Evolutionary conservation across 192 early-diverging fungal species (phyloP).

Genomic region (Diversispora epigaea): DNA sequence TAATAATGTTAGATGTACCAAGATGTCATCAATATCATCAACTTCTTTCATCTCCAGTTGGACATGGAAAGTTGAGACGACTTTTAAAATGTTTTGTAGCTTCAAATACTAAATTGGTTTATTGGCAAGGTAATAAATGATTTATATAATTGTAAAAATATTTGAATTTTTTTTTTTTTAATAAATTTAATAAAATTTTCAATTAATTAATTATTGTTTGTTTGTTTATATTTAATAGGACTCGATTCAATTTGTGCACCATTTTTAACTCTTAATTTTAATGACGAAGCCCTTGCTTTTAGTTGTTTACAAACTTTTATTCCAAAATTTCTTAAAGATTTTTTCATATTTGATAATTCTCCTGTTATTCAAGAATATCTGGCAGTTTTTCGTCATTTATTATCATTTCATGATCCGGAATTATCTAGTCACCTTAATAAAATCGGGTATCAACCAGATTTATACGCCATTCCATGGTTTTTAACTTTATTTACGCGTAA

Average conservation of each 20-base stretch:
- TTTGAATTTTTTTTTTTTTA: neutral
- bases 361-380: slow-evolving; percentile 70
- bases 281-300: slow-evolving; percentile 73
- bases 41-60: slow-evolving; percentile 57
- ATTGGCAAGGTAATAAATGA: slow-evolving; percentile 70
- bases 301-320: slow-evolving; percentile 64
- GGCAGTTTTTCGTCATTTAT: slow-evolving; percentile 61
- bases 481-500: slow-evolving; percentile 81
- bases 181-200: too few relatives aligned
- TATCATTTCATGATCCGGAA: slow-evolving; percentile 74
- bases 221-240: slow-evolving; percentile 42
- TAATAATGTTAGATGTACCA: slow-evolving; percentile 52
- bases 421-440: slow-evolving; percentile 60
- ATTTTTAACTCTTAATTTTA: slow-evolving; percentile 74
- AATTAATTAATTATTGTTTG: slow-evolving; percentile 7
- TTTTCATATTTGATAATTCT: slow-evolving; percentile 73
- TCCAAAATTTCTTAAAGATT: slow-evolving; percentile 63
- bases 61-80: slow-evolving; percentile 61
- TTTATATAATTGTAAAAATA: neutral
- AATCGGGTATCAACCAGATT: slow-evolving; percentile 65
- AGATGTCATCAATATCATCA: slow-evolving; percentile 70
- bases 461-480: slow-evolving; percentile 83
- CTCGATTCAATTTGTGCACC: slow-evolving; percentile 75
- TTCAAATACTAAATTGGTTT: slow-evolving; percentile 61
- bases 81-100: slow-evolving; percentile 62